phyloP scores from a whole-genome alignment of 331 rosid genomes.

The Arachis monticola region DNA sequence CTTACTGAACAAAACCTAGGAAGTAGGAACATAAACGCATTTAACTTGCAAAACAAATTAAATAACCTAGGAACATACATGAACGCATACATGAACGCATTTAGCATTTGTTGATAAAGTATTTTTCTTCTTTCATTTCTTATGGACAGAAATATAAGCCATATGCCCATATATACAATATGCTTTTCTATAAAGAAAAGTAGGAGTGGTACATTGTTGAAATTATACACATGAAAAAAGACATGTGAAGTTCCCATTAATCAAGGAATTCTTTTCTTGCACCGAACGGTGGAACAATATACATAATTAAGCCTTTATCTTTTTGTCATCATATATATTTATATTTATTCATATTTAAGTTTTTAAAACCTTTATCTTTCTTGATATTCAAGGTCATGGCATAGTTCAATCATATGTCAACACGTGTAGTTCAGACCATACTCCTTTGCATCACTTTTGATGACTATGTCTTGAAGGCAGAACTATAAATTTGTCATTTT shows the following conservation, averaged over 20 bases:
- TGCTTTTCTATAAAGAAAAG: conserved; percentile 42
- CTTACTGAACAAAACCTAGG: too few species aligned
- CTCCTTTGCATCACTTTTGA: conserved; percentile 4
- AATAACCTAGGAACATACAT: too few species aligned
- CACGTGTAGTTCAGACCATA: background rate
- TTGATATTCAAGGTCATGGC: background rate
- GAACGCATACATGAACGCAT: too few species aligned
- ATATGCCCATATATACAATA: background rate
- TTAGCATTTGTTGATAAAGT: too few species aligned
- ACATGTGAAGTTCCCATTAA: conserved; percentile 27
- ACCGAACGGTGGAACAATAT: background rate
- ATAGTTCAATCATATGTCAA: background rate
- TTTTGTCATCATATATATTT: background rate
- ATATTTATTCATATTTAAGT: too few species aligned
- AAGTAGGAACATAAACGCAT: too few species aligned
- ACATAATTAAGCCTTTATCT: background rate
- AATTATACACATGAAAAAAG: background rate
- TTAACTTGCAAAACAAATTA: too few species aligned
- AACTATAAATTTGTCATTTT: background rate
- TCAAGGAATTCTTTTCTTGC: conserved; percentile 14
- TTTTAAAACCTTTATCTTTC: background rate
- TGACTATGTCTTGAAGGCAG: conserved; percentile 5
- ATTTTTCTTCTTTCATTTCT: too few species aligned
- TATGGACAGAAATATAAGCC: too few species aligned
- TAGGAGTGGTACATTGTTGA: background rate